Percentiles rank a stretch among this genome's conserved stretches.
phyloP scores from a whole-genome alignment of 164 flowering plant genomes.

The Sextonia rubra region DNA sequence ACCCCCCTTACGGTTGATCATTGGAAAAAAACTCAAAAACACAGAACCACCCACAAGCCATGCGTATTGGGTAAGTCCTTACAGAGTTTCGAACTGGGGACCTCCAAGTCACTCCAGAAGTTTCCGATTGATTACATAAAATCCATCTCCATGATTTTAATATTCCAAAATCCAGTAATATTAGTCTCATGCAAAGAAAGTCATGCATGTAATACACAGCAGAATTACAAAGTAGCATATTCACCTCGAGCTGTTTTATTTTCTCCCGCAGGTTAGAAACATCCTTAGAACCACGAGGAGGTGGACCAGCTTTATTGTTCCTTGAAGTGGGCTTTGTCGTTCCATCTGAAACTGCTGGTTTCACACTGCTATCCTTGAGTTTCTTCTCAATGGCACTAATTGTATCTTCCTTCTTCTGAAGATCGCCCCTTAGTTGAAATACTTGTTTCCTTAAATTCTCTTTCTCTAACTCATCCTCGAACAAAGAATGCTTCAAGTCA shows the following conservation, averaged over 20 bases:
- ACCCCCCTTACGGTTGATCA: no score
- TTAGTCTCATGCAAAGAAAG: no score
- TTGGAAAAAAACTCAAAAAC: no score
- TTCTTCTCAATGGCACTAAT: slow-evolving; percentile 47
- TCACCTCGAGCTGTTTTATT: slow-evolving; percentile 73
- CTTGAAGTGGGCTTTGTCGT: slow-evolving; percentile 21
- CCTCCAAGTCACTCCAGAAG: no score
- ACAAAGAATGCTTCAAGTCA: slow-evolving; percentile 39
- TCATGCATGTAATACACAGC: neutral
- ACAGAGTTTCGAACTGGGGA: no score
- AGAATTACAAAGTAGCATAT: neutral
- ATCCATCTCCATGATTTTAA: no score
- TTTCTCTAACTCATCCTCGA: slow-evolving; percentile 59
- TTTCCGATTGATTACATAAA: no score
- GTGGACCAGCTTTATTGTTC: slow-evolving; percentile 33
- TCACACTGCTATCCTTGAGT: slow-evolving; percentile 44
- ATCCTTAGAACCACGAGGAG: slow-evolving; percentile 46
- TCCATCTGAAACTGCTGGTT: slow-evolving; percentile 29
- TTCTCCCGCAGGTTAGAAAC: slow-evolving; percentile 47
- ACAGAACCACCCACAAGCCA: no score
- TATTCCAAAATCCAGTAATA: no score
- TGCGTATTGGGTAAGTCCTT: no score
- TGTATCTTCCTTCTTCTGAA: slow-evolving; percentile 57
- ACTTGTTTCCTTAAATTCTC: slow-evolving; percentile 60
- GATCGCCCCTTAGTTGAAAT: slow-evolving; percentile 41